phyloP scores from a whole-genome alignment of 495 filamentous ascomycete species.

The Aspergillus affinis region DNA sequence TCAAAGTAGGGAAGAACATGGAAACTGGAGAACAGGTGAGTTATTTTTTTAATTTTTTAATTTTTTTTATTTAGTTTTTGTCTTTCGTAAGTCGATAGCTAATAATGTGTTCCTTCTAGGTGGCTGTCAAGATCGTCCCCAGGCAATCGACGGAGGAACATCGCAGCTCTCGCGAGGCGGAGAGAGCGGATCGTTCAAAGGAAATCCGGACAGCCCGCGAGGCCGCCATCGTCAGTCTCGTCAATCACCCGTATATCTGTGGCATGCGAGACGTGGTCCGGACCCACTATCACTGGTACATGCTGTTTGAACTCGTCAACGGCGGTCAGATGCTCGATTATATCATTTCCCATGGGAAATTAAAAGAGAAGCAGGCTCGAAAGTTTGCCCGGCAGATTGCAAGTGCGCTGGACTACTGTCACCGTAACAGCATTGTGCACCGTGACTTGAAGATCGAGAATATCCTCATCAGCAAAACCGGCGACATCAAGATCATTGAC shows the following conservation, averaged over 20 bases:
- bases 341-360: constrained; percentile 95
- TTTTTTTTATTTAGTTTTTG: background rate
- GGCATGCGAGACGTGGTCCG: constrained; percentile 93
- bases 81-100: background rate
- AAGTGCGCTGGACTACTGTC: constrained; percentile 97
- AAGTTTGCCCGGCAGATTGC: constrained; percentile 98
- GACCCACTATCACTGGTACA: constrained; percentile 99
- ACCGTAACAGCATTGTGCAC: constrained; percentile 98
- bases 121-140: constrained; percentile 98
- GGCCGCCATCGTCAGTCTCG: constrained; percentile 92
- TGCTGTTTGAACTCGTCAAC: constrained; percentile 99
- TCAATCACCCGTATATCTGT: constrained; percentile 96
- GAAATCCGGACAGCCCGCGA: constrained; percentile 95
- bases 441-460: constrained; percentile 99
- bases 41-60: background rate
- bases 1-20: constrained; percentile 80
- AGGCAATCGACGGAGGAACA: constrained; percentile 82
- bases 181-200: constrained; percentile 91
- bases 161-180: constrained; percentile 74
- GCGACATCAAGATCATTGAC: constrained; percentile 99
- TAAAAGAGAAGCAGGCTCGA: constrained; percentile 98
- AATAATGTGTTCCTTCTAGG: constrained; percentile 50
- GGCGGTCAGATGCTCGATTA: constrained; percentile 99
- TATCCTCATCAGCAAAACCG: constrained; percentile 98
- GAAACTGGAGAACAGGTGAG: constrained; percentile 79